Evolutionary conservation across 345 rosid species (phyloP).

Genomic region (Euclidium syriacum): DNA sequence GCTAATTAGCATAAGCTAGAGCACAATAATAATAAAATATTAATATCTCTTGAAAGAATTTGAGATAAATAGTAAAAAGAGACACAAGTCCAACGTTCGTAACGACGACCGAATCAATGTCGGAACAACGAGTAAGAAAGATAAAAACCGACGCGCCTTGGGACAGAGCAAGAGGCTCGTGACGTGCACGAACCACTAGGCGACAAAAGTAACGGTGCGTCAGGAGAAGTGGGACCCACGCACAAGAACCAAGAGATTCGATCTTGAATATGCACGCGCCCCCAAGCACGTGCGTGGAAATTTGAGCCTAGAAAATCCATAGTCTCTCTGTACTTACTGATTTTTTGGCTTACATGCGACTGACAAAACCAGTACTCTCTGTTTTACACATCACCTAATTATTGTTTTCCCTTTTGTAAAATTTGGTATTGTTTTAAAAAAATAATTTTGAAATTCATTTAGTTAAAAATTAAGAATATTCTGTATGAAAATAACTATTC

Average conservation of each 20-base stretch:
- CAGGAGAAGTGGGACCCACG: conserved; percentile 19
- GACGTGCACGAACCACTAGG: conserved; percentile 30
- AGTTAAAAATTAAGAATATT: too few species aligned
- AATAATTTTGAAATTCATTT: too few species aligned
- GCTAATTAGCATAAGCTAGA: background rate
- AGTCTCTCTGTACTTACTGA: conserved; percentile 6
- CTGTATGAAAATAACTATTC: too few species aligned
- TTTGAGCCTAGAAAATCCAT: conserved; percentile 18
- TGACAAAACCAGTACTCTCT: conserved; percentile 16
- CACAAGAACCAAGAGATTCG: conserved; percentile 29
- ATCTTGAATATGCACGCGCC: conserved; percentile 18
- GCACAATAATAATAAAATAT: background rate
- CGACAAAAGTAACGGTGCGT: conserved; percentile 33
- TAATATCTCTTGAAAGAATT: conserved; percentile 11
- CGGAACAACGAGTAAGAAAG: conserved; percentile 17
- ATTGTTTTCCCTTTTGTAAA: background rate
- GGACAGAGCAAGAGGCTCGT: conserved; percentile 26
- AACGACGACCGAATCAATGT: conserved; percentile 32
- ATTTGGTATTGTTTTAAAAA: too few species aligned
- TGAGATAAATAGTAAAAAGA: conserved; percentile 8
- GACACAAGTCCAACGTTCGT: conserved; percentile 2
- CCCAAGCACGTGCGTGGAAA: conserved; percentile 20
- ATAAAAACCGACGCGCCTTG: conserved; percentile 27
- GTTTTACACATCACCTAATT: background rate
- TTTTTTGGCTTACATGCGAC: conserved; percentile 25